phyloP scores from a whole-genome alignment of 805 yeast species.

The Yarrowia deformans region DNA sequence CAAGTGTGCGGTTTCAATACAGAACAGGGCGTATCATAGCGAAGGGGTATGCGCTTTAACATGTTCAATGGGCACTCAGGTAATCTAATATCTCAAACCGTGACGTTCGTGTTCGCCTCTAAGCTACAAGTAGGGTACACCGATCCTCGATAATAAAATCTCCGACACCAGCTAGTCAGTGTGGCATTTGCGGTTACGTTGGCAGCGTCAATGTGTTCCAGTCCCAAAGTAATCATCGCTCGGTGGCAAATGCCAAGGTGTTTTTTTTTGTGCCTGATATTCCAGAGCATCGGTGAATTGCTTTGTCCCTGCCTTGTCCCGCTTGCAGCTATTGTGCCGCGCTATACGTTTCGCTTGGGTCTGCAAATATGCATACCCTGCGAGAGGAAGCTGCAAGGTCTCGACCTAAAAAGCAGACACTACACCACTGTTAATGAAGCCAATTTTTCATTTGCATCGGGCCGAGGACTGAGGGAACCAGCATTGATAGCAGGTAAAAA shows the following conservation, averaged over 20 bases:
- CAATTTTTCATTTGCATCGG: slow-evolving; percentile 37
- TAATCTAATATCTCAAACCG: slow-evolving; percentile 13
- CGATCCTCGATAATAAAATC: not conserved
- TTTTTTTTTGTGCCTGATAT: not conserved
- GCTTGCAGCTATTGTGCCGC: slow-evolving; percentile 21
- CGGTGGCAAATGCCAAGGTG: slow-evolving; percentile 10
- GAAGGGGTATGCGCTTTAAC: not conserved
- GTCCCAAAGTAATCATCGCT: not conserved
- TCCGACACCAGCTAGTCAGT: slow-evolving; percentile 14
- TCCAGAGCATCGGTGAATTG: not conserved
- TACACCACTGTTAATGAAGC: slow-evolving; percentile 12
- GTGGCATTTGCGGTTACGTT: not conserved
- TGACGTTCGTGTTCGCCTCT: not conserved
- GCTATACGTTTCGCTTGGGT: slow-evolving; percentile 31
- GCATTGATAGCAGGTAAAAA: slow-evolving; percentile 26
- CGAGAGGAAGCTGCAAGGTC: slow-evolving; percentile 33
- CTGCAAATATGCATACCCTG: slow-evolving; percentile 14
- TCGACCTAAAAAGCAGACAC: slow-evolving; percentile 13
- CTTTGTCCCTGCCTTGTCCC: slow-evolving; percentile 10
- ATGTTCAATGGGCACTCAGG: not conserved
- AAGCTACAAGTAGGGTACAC: too few relatives aligned
- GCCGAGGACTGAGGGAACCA: slow-evolving; percentile 30
- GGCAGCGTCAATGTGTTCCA: not conserved
- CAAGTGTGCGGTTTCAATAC: not conserved
- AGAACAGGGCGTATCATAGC: not conserved